Percentiles rank a stretch among this genome's conserved stretches.
phyloP scores from a whole-genome alignment of 495 filamentous ascomycete genomes.

The Lichina pygmaea region DNA sequence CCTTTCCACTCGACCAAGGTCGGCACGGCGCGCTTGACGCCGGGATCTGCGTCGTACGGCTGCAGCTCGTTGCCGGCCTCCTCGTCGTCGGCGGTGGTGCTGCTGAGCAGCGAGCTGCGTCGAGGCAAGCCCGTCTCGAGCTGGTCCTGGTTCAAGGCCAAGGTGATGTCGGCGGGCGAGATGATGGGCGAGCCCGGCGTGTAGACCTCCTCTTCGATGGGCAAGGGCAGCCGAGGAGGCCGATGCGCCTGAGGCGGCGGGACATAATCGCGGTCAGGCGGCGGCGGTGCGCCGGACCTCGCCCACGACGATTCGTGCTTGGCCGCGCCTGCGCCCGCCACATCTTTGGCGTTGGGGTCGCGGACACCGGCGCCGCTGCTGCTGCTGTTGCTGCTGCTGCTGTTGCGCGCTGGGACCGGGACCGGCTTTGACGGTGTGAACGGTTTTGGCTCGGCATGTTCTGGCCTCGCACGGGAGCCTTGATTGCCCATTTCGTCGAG shows the following conservation, averaged over 20 bases:
- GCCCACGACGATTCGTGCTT: slow-evolving; percentile 4
- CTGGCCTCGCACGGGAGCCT: slow-evolving; percentile 6
- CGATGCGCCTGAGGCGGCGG: slow-evolving; percentile 20
- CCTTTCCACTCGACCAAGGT: slow-evolving; percentile 62
- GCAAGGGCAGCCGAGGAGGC: slow-evolving; percentile 68
- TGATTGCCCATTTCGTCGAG: slow-evolving; percentile 5
- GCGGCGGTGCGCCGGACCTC: slow-evolving; percentile 5
- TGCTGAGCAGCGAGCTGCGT: slow-evolving; percentile 35
- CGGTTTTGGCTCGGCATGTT: neutral
- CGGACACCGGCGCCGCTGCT: neutral
- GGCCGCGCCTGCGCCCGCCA: slow-evolving; percentile 2
- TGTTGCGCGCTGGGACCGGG: slow-evolving; percentile 16
- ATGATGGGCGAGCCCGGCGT: slow-evolving; percentile 68
- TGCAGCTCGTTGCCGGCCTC: slow-evolving; percentile 49
- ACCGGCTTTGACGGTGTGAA: slow-evolving; percentile 12
- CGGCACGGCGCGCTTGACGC: slow-evolving; percentile 33
- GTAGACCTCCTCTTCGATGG: slow-evolving; percentile 69
- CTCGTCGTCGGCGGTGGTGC: slow-evolving; percentile 49
- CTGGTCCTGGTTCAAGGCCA: slow-evolving; percentile 21
- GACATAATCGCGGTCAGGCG: slow-evolving; percentile 5
- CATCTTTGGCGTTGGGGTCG: slow-evolving; percentile 5
- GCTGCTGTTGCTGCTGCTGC: no score
- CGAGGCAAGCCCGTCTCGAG: slow-evolving; percentile 24
- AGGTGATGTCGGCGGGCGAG: slow-evolving; percentile 26
- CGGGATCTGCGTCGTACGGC: slow-evolving; percentile 9